Conservation (phyloP, 2,329 filamentous ascomycete genomes). For the Penicillium sp. region DNA sequence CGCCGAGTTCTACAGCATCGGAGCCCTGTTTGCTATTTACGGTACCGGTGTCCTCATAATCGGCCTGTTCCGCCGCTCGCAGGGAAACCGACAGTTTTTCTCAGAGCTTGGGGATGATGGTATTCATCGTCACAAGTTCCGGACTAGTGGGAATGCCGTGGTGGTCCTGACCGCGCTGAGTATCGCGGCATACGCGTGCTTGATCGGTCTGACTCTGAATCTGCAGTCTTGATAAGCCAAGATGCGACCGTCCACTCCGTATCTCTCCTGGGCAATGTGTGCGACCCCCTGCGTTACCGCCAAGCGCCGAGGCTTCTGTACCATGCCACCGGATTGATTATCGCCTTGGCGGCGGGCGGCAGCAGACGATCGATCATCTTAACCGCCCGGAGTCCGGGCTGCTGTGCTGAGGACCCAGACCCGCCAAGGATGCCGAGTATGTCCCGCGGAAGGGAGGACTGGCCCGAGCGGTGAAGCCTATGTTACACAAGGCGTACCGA, state of each 20-base stretch:
- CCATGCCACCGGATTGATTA: conserved; percentile 12
- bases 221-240: conserved; percentile 31
- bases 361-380: conserved; percentile 8
- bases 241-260: background rate
- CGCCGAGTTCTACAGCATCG: conserved; percentile 90
- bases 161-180: conserved; percentile 59
- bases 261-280: conserved; percentile 12
- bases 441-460: conserved; percentile 9
- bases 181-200: conserved; percentile 57
- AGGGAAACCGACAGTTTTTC: conserved; percentile 94
- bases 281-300: conserved; percentile 28
- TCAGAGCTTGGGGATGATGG: conserved; percentile 54
- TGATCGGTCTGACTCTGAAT: conserved; percentile 57
- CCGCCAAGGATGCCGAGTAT: conserved; percentile 22
- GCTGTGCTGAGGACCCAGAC: conserved; percentile 10
- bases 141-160: conserved; percentile 63
- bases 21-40: conserved; percentile 91
- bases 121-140: conserved; percentile 57
- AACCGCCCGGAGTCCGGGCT: conserved; percentile 6
- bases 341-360: conserved; percentile 6
- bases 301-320: conserved; percentile 32
- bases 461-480: conserved; percentile 14
- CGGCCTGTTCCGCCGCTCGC: conserved; percentile 77
- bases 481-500: conserved; percentile 13
- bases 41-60: conserved; percentile 79